Conservation (phyloP, 192 early-diverging fungal species). For the Mortierella claussenii region DNA sequence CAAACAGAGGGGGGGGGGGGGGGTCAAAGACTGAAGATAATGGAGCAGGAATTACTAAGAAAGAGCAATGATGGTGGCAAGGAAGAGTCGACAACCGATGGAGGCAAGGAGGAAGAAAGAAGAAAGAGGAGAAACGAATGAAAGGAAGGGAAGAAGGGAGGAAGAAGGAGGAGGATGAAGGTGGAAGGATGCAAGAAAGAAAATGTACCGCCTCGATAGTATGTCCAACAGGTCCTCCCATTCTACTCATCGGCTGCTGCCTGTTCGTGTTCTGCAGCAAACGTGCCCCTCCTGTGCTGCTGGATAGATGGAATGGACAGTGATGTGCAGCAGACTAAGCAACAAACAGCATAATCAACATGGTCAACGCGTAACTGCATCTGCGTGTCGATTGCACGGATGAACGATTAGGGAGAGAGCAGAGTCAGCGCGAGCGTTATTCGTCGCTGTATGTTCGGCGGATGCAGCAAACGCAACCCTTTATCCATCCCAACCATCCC, state of each 20-base stretch:
- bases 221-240: background rate
- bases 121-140: background rate
- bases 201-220: background rate
- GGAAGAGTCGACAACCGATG: background rate
- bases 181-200: background rate
- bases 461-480: no score
- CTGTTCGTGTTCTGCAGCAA: no score
- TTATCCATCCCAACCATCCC: no score
- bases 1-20: background rate
- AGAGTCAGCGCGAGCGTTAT: no score
- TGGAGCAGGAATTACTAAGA: no score
- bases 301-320: no score
- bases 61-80: background rate
- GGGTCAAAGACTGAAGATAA: background rate
- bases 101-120: background rate
- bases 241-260: background rate
- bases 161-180: conserved; percentile 1
- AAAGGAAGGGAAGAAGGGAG: background rate
- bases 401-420: no score
- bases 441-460: background rate
- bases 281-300: no score
- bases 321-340: background rate
- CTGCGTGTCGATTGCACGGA: background rate
- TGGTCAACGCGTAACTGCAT: background rate
- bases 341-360: background rate